Conservation (phyloP, 2,329 filamentous ascomycete species). For the Ceratocystis diversiconidia region DNA sequence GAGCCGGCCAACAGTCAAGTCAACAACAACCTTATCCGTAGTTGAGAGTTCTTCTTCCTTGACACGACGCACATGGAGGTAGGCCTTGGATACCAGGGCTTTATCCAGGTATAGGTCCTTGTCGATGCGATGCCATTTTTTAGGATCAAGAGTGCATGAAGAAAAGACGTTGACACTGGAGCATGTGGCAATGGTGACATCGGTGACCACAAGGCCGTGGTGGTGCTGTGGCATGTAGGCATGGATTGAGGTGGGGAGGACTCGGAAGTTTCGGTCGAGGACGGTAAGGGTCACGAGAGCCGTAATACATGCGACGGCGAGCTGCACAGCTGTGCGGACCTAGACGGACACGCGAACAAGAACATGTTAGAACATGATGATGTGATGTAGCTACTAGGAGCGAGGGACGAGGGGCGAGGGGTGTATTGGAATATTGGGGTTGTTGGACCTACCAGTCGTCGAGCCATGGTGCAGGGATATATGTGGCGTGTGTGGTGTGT, state of each 20-base stretch:
- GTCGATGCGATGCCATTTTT: slow-evolving; percentile 66
- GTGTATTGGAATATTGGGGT: not conserved
- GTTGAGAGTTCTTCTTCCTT: slow-evolving; percentile 67
- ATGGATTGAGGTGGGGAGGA: slow-evolving; percentile 75
- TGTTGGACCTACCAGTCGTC: slow-evolving; percentile 10
- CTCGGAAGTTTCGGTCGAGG: slow-evolving; percentile 76
- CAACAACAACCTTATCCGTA: slow-evolving; percentile 66
- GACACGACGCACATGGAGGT: slow-evolving; percentile 69
- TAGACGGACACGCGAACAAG: slow-evolving; percentile 21
- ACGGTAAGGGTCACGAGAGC: slow-evolving; percentile 61
- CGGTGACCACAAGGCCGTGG: slow-evolving; percentile 70
- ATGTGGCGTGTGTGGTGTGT: too few species aligned
- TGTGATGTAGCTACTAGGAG: not conserved
- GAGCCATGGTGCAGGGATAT: slow-evolving; percentile 11
- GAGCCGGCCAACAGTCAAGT: slow-evolving; percentile 58
- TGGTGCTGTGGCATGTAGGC: slow-evolving; percentile 77
- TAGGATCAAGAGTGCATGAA: slow-evolving; percentile 58
- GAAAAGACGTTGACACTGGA: slow-evolving; percentile 60
- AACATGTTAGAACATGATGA: not conserved
- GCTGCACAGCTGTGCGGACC: slow-evolving; percentile 61
- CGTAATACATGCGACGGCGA: slow-evolving; percentile 49
- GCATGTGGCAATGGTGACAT: slow-evolving; percentile 66
- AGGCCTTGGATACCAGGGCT: slow-evolving; percentile 62
- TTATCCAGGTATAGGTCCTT: slow-evolving; percentile 76
- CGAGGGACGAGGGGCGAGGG: not conserved